phyloP scores from a whole-genome alignment of 139 green algal genomes.

The Bryopsis sp. region DNA sequence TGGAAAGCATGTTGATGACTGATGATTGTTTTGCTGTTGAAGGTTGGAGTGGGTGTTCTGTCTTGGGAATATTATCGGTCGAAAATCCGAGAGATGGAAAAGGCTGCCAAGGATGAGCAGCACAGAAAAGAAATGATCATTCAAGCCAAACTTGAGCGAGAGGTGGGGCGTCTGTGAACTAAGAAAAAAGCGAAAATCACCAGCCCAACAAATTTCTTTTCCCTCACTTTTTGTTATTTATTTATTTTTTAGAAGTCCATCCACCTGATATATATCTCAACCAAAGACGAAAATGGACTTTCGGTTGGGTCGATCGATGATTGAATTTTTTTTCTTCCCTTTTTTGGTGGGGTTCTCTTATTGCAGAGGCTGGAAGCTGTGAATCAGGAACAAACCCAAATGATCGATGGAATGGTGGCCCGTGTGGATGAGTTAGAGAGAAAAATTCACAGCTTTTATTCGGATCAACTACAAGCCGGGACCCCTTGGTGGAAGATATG shows the following conservation, averaged over 20 bases:
- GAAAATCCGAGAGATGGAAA: not conserved
- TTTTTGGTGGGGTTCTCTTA: not conserved
- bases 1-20: not conserved
- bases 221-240: too few relatives aligned
- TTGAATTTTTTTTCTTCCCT: not conserved
- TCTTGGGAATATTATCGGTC: slow-evolving; percentile 15
- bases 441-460: too few relatives aligned
- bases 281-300: not conserved
- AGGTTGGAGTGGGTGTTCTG: slow-evolving; percentile 1
- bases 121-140: too few relatives aligned
- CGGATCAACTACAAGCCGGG: too few relatives aligned
- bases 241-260: too few relatives aligned
- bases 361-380: not conserved
- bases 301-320: not conserved
- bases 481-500: too few relatives aligned
- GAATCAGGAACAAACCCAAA: slow-evolving; percentile 6
- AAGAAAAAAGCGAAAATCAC: not conserved
- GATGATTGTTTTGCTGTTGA: not conserved
- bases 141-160: too few relatives aligned
- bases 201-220: too few relatives aligned
- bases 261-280: too few relatives aligned
- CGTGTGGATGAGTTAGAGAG: not conserved
- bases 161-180: too few relatives aligned
- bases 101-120: too few relatives aligned
- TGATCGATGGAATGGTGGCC: not conserved